These are phyloP conservation scores for Kurtzmaniella quercitrusa DNA, from an alignment of 1,139 yeast species.

Conservation along the genomic window DNA sequence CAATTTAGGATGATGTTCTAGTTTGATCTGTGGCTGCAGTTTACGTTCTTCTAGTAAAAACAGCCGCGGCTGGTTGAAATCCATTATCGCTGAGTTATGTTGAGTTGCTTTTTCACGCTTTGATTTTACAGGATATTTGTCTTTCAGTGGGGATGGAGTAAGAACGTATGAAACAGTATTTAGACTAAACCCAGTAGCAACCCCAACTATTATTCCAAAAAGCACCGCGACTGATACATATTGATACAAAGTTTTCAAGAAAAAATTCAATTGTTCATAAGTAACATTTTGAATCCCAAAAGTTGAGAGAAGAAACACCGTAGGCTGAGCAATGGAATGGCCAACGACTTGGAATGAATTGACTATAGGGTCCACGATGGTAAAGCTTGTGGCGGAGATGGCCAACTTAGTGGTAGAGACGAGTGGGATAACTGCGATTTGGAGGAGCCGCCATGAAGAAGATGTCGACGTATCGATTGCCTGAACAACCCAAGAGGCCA, in stretches of 20 bases:
- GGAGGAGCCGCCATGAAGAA: slow-evolving; percentile 5
- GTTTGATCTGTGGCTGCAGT: neutral
- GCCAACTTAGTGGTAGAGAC: neutral
- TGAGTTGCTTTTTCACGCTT: neutral
- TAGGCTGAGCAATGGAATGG: neutral
- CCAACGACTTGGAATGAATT: neutral
- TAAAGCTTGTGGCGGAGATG: neutral
- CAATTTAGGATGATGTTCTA: neutral
- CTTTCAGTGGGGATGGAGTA: slow-evolving; percentile 3
- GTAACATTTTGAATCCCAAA: neutral
- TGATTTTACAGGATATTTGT: neutral
- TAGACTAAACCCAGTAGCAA: slow-evolving; percentile 13
- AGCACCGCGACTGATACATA: slow-evolving; percentile 20
- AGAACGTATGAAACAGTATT: slow-evolving; percentile 5
- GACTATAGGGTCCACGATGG: neutral
- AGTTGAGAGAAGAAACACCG: neutral
- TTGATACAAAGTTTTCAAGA: slow-evolving; percentile 16
- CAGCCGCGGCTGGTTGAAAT: neutral
- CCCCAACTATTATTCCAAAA: slow-evolving; percentile 19
- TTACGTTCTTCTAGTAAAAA: neutral
- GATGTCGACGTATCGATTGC: neutral
- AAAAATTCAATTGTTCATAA: slow-evolving; percentile 12
- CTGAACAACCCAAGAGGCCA: neutral
- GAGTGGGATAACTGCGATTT: slow-evolving; percentile 1
- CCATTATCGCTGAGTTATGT: neutral